Evolutionary conservation across 2,329 filamentous ascomycete genomes (phyloP), one percentile per base, ranked within the genome.

Genomic region (Rugonectria rugulosa): DNA sequence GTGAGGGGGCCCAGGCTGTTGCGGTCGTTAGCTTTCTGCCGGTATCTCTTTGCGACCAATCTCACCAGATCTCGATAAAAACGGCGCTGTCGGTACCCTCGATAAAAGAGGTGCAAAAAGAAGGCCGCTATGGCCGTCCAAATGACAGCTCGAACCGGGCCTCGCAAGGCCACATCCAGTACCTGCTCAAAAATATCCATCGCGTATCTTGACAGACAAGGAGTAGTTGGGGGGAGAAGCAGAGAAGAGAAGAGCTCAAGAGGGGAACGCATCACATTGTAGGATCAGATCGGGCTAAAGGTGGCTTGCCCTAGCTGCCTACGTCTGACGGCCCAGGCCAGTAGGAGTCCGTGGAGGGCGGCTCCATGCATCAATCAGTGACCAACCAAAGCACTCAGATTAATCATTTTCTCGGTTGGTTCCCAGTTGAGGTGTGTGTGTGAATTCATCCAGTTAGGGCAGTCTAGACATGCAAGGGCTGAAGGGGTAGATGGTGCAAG

Each of bases 41-140:
- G 17, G 2, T 4, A 5, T 7, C 1, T 5, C 29, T 14, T 21
- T 4, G 9, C 5, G 19, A 24, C 3, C 17, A 23, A 17, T 10
- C 1, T 27, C 52, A 62, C 59, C 40, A 61, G 12, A 4, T 57
- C 24, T 2, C 50, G 27, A 10, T 57, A 62, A 34, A 62, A 62
- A 2, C 41, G 51, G 15, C 59, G 52, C 6, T 45, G 27, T 14
- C 11, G 27, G 26, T 62, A 62, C n/a, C 6, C 10, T 10, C 29
- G 29, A 32, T 11, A 59, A 2, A 47, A 12, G 2, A 50, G 2
- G 2, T 6, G n/a, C 3, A 59, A 15, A 11, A 44, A 8, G 0
- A 59, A 36, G 27, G 26, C 12, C 6, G 11, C 8, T 5, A 10
- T 2, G 2, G 29, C 4, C 5, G 37, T n/a, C 4, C 10, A 15